These are phyloP conservation scores for Colletotrichum liriopes DNA, from an alignment of 2,329 filamentous ascomycete species.

Conservation along the genomic window DNA sequence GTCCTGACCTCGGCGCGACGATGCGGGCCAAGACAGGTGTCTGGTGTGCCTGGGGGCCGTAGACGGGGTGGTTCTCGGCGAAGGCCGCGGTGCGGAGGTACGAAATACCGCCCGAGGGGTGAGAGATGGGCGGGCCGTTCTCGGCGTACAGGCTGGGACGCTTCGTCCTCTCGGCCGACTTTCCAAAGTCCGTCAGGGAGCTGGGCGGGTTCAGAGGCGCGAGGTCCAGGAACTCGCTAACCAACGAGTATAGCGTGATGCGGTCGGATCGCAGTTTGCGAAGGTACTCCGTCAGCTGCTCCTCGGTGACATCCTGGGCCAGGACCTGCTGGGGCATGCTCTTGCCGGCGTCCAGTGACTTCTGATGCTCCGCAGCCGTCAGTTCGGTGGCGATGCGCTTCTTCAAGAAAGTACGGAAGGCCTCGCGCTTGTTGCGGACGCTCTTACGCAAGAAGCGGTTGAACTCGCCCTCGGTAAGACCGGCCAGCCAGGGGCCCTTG, in stretches of 20 bases:
- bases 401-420: constrained; percentile 71
- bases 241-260: constrained; percentile 65
- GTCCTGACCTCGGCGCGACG: constrained; percentile 59
- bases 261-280: constrained; percentile 68
- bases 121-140: constrained; percentile 71
- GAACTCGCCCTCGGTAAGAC: constrained; percentile 75
- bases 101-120: constrained; percentile 75
- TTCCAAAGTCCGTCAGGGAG: constrained; percentile 49
- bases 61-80: constrained; percentile 73
- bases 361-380: constrained; percentile 54
- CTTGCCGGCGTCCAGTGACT: constrained; percentile 58
- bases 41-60: constrained; percentile 70
- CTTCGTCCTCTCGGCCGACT: constrained; percentile 43
- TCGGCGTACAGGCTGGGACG: constrained; percentile 63
- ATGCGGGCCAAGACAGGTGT: constrained; percentile 67
- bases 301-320: constrained; percentile 62
- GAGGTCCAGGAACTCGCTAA: constrained; percentile 75
- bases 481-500: constrained; percentile 76
- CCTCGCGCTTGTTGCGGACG: constrained; percentile 67
- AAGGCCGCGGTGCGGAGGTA: constrained; percentile 71
- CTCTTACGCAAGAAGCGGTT: constrained; percentile 67
- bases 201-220: constrained; percentile 63
- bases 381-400: constrained; percentile 63
- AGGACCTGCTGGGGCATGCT: constrained; percentile 50
- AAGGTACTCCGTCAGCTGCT: constrained; percentile 67